These are phyloP conservation scores for Deakozyma indianensis DNA, from an alignment of 805 yeast genomes.

Conservation along the genomic window DNA sequence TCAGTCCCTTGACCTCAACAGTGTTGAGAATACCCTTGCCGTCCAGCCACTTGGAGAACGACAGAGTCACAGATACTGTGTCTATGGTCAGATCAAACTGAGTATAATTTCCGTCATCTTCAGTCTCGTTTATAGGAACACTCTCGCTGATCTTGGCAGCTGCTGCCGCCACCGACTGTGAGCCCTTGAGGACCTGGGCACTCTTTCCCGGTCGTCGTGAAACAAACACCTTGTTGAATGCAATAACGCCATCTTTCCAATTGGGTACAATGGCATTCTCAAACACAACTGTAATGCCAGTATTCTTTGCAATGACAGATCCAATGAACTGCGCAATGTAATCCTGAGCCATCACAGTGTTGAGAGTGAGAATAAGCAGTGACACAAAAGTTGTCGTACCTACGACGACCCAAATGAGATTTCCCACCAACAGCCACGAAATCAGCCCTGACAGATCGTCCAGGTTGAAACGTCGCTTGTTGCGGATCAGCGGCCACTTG, in stretches of 20 bases:
- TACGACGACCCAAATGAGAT: slow-evolving; percentile 58
- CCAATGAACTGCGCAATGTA: slow-evolving; percentile 72
- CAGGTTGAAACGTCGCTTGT: slow-evolving; percentile 74
- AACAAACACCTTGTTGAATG: slow-evolving; percentile 72
- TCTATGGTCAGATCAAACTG: slow-evolving; percentile 89
- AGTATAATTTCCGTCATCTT: slow-evolving; percentile 85
- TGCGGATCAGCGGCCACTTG: slow-evolving; percentile 64
- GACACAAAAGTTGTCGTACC: slow-evolving; percentile 93
- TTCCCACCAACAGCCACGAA: slow-evolving; percentile 86
- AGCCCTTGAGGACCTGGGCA: slow-evolving; percentile 48
- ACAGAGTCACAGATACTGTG: slow-evolving; percentile 63
- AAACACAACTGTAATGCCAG: slow-evolving; percentile 71
- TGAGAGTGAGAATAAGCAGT: slow-evolving; percentile 55
- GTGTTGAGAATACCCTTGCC: slow-evolving; percentile 80
- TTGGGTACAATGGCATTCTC: slow-evolving; percentile 92
- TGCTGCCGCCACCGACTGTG: slow-evolving; percentile 57
- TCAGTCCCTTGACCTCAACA: slow-evolving; percentile 64
- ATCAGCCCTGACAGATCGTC: slow-evolving; percentile 85
- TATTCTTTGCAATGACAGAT: slow-evolving; percentile 66
- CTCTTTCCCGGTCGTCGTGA: slow-evolving; percentile 61
- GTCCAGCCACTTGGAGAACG: slow-evolving; percentile 75
- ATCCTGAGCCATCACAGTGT: slow-evolving; percentile 82
- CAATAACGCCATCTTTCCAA: slow-evolving; percentile 78
- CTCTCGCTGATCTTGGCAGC: slow-evolving; percentile 24
- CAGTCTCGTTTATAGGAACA: slow-evolving; percentile 21